These are phyloP conservation scores for Plasmodium chabaudi DNA, from an alignment of 169 alveolate species.

Conservation along the genomic window DNA sequence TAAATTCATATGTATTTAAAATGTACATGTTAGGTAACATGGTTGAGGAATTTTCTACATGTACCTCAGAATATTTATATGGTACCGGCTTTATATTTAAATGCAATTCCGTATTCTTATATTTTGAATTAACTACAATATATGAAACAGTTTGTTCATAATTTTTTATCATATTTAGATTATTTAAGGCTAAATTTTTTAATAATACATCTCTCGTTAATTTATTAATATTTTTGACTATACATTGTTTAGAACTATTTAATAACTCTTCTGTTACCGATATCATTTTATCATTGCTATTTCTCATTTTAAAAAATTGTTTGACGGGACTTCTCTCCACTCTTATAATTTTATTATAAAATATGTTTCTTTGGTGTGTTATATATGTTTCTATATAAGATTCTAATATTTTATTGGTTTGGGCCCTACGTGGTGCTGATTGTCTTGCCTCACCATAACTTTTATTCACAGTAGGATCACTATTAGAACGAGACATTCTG, in stretches of 20 bases:
- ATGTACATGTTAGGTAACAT: constrained; percentile 40
- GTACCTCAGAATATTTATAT: constrained; percentile 11
- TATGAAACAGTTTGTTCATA: constrained; percentile 17
- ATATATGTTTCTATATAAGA: constrained; percentile 3
- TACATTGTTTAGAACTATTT: constrained; percentile 18
- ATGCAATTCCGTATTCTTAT: background rate
- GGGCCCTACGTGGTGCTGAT: background rate
- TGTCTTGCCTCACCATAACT: background rate
- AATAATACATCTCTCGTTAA: constrained; percentile 22
- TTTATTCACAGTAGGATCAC: too few relatives aligned
- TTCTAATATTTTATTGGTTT: too few relatives aligned
- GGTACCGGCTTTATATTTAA: constrained; percentile 48
- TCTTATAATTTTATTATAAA: constrained; percentile 9
- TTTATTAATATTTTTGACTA: constrained; percentile 6
- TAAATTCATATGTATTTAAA: constrained; percentile 37
- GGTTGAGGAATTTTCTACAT: background rate
- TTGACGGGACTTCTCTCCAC: constrained; percentile 1
- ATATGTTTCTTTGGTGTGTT: constrained; percentile 26
- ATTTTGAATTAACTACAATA: background rate
- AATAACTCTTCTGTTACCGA: constrained; percentile 36
- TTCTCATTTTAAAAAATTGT: constrained; percentile 4
- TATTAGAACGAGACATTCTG: too few relatives aligned
- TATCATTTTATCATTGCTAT: background rate
- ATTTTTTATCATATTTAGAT: constrained; percentile 6
- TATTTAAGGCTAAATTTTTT: constrained; percentile 34